Evolutionary conservation across 495 filamentous ascomycete species (phyloP).

Genomic region (Neurospora sp.): DNA sequence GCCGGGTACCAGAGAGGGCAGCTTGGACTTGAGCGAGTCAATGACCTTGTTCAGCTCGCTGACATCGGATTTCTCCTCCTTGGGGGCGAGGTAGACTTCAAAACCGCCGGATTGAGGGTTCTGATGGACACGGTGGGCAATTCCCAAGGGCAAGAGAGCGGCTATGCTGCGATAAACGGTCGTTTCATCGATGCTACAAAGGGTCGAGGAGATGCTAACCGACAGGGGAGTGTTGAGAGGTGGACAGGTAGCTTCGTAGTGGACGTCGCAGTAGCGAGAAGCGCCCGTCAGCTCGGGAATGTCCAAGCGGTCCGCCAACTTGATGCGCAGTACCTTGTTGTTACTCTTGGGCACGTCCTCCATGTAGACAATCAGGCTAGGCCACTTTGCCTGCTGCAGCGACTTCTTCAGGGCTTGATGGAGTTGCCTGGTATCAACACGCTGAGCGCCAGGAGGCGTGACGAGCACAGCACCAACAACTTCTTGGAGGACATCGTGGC

Average conservation of each 20-base stretch:
- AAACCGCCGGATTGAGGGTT: not conserved
- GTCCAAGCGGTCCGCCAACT: constrained; percentile 25
- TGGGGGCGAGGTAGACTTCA: not conserved
- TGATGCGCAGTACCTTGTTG: constrained; percentile 36
- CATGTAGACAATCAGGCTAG: constrained; percentile 33
- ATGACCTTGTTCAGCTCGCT: not conserved
- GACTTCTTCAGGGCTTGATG: constrained; percentile 16
- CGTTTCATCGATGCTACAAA: not conserved
- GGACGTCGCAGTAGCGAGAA: constrained; percentile 5
- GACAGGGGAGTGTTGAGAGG: not conserved
- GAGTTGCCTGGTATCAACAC: constrained; percentile 26
- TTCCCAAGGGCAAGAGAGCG: not conserved
- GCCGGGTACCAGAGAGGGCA: not conserved
- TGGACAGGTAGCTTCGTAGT: constrained; percentile 5
- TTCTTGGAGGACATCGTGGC: constrained; percentile 35
- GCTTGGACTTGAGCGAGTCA: not conserved
- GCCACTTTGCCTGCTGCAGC: constrained; percentile 33
- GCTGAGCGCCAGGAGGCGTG: constrained; percentile 16
- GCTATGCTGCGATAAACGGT: not conserved
- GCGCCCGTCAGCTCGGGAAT: constrained; percentile 16
- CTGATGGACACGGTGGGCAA: not conserved
- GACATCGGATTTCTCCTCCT: not conserved
- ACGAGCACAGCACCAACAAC: constrained; percentile 34
- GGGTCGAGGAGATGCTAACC: not conserved
- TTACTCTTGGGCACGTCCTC: constrained; percentile 31